A percentile compares a stretch with the other conserved stretches of the same genome.
Evolutionary conservation across 31 red algal genomes (phyloP).

Genomic region (Porphyra umbilicalis): DNA sequence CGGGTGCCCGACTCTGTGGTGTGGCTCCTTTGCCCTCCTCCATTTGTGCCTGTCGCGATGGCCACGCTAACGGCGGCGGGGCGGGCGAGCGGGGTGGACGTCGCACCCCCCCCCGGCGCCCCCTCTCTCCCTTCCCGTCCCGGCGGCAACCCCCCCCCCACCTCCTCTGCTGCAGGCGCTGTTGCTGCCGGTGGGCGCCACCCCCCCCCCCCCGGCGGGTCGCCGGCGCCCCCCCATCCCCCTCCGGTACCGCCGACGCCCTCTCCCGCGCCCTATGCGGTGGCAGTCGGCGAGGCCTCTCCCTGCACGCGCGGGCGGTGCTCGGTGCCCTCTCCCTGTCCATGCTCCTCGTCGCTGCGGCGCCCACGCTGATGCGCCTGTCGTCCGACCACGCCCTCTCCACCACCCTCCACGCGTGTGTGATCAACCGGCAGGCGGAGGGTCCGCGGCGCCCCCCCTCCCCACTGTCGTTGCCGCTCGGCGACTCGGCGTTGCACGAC

Average conservation of each 20-base stretch:
- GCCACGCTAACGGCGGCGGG: neutral
- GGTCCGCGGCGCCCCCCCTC: neutral
- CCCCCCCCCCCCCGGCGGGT: neutral
- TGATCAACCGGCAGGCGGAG: neutral
- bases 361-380: neutral
- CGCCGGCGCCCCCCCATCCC: neutral
- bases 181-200: neutral
- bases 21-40: too few species aligned
- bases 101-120: too few species aligned
- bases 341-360: neutral
- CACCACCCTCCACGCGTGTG: neutral
- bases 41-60: neutral
- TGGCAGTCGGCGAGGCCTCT: neutral
- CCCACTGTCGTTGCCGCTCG: constrained; percentile 21
- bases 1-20: too few species aligned
- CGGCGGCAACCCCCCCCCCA: neutral
- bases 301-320: neutral
- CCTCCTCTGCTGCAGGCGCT: neutral
- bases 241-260: neutral
- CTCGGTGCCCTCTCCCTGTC: neutral
- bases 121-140: neutral
- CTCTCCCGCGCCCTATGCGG: neutral
- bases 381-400: neutral
- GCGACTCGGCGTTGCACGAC: constrained; percentile 50
- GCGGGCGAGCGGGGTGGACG: neutral